These are phyloP conservation scores for Russula sp. DNA, from an alignment of 768 basidiomycete species.

Conservation along the genomic window DNA sequence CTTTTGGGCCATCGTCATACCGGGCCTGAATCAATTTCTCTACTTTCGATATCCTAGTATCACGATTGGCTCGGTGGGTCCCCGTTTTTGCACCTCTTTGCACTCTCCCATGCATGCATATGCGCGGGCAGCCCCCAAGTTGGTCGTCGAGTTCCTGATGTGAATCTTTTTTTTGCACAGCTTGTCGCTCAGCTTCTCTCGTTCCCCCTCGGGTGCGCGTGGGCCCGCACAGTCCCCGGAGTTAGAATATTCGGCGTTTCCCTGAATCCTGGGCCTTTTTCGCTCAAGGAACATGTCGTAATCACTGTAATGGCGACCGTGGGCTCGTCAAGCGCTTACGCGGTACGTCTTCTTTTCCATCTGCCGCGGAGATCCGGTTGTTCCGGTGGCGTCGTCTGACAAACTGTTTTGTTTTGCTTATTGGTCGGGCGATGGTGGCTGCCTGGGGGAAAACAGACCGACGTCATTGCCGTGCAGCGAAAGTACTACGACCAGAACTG, in stretches of 20 bases:
- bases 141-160: neutral
- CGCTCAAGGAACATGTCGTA: conserved; percentile 47
- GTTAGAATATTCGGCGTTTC: conserved; percentile 50
- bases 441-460: conserved; percentile 34
- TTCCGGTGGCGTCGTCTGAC: conserved; percentile 3
- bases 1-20: conserved; percentile 56
- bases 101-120: neutral
- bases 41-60: conserved; percentile 33
- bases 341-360: conserved; percentile 28
- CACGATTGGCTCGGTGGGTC: conserved; percentile 27
- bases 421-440: neutral
- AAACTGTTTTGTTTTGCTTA: neutral
- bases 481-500: conserved; percentile 52
- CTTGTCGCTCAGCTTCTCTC: conserved; percentile 67
- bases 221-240: conserved; percentile 47
- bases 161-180: conserved; percentile 24
- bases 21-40: conserved; percentile 69
- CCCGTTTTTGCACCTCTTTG: neutral
- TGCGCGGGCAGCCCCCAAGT: neutral
- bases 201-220: conserved; percentile 57
- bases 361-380: neutral
- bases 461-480: conserved; percentile 66
- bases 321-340: conserved; percentile 36
- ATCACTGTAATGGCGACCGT: conserved; percentile 41
- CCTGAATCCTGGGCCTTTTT: conserved; percentile 71